A percentile compares a stretch with the other conserved stretches of the same genome.
These are phyloP conservation scores for Kwoniella bestiolae DNA, from an alignment of 768 basidiomycete genomes.

Conservation along the genomic window DNA sequence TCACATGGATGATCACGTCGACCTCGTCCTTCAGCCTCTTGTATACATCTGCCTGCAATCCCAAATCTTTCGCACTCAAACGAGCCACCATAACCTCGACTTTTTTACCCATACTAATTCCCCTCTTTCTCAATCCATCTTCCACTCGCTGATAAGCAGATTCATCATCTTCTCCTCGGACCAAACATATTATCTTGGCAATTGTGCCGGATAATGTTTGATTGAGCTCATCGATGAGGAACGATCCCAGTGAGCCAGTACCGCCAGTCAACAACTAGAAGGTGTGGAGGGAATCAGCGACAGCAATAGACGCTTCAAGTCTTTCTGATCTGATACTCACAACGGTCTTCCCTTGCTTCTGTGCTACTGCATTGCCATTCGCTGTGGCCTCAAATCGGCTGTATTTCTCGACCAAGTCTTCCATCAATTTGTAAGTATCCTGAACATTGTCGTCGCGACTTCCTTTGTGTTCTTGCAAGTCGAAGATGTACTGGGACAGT, in stretches of 20 bases:
- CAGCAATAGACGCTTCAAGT: too few relatives aligned
- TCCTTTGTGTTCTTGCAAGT: constrained; percentile 30
- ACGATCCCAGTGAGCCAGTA: constrained; percentile 54
- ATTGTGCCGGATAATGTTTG: constrained; percentile 7
- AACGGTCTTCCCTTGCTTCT: constrained; percentile 13
- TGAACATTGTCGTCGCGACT: not conserved
- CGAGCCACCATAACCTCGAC: constrained; percentile 12
- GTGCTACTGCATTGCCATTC: not conserved
- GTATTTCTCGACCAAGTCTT: constrained; percentile 35
- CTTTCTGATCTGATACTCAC: too few relatives aligned
- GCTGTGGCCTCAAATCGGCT: constrained; percentile 20
- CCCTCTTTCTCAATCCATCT: constrained; percentile 15
- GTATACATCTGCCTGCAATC: constrained; percentile 33
- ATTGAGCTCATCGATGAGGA: constrained; percentile 37
- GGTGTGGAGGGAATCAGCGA: too few relatives aligned
- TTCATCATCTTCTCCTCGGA: constrained; percentile 41
- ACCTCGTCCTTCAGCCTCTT: constrained; percentile 12
- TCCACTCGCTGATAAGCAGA: constrained; percentile 27
- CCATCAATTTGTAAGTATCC: constrained; percentile 34
- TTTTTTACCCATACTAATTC: not conserved
- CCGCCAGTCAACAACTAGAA: constrained; percentile 53
- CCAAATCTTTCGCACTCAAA: constrained; percentile 27
- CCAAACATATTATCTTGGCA: constrained; percentile 46
- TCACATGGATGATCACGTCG: constrained; percentile 47
- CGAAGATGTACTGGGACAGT: constrained; percentile 33